Base-by-base conservation (phyloP, 2,329 filamentous ascomycete genomes). In the Xylaria sp. region DNA sequence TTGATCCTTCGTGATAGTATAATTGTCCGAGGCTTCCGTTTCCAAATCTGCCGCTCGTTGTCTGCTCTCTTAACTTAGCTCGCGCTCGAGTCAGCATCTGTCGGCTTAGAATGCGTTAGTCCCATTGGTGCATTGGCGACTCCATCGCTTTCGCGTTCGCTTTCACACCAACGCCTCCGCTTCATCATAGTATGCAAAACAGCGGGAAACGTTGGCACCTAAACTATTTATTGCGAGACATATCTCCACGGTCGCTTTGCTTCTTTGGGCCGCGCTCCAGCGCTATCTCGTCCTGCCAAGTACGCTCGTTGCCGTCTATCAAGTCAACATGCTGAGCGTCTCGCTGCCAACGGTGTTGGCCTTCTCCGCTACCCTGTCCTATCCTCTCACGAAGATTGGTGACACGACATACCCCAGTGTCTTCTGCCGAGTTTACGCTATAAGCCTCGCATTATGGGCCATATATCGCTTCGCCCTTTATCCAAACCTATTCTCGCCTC, bases 401-500 rank as follows among this genome's bases (percentile, higher is more conserved):
- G 58, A 55, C 17, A 41, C 43, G 15, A 37, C 43, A 15, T 66
- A 62, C 41, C n/a, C 43, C 3, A 37, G 13, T 29, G 27, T 37
- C n/a, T 54, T 66, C 35, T 58, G 15, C 49, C 47, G 31, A 23
- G 44, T 62, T 2, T 62, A 43, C 8, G 10, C 52, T 17, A 13
- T 33, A 43, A 48, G 43, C 23, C 38, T 66, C 15, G 19, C 58
- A 5, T 21, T 58, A 35, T 64, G 64, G 64, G 49, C 21, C 10
- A 3, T 58, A 17, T 59, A 64, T 49, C 23, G 37, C 15, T 62
- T 43, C 13, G 13, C 64, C 11, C 52, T 66, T 13, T 66, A 66
- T 21, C 64, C 64, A 3, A 66, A 66, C 35, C 8, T 66, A n/a
- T 51, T 66, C 13, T 66, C 64, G 8, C 64, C 64, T 27, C 47